phyloP scores from a whole-genome alignment of 805 yeast genomes.

The Barnettozyma pratensis region DNA sequence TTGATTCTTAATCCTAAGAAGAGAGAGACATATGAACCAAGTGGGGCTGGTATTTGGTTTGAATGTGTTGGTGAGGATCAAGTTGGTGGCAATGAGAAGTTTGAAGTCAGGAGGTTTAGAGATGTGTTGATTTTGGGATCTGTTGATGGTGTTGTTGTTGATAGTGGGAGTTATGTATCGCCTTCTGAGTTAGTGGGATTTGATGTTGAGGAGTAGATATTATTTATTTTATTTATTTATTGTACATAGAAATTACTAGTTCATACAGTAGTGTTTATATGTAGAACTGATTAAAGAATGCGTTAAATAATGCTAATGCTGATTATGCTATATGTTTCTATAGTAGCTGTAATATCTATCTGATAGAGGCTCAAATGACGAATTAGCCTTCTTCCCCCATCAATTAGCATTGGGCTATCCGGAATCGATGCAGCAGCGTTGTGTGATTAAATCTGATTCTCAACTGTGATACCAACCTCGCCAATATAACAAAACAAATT shows the following conservation, averaged over 20 bases:
- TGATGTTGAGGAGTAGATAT: neutral
- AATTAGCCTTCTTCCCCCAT: no score
- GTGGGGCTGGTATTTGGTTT: neutral
- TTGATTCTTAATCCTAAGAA: neutral
- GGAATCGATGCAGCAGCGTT: neutral
- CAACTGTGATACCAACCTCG: neutral
- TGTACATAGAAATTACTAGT: neutral
- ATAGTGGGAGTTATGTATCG: neutral
- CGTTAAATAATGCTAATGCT: neutral
- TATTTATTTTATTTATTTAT: no score
- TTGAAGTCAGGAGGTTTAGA: no score
- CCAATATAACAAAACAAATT: neutral
- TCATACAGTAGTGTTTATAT: no score
- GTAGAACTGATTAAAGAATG: no score
- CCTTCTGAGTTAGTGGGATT: neutral
- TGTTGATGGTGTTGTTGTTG: neutral
- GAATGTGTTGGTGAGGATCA: neutral
- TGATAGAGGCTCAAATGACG: neutral
- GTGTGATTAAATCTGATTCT: neutral
- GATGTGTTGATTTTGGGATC: neutral
- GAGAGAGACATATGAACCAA: neutral
- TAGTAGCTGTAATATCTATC: neutral
- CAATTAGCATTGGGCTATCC: neutral
- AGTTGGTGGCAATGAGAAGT: no score
- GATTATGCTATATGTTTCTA: neutral